Evolutionary conservation across 768 basidiomycete species (phyloP).

Genomic region (Panaeolus cyanescens): DNA sequence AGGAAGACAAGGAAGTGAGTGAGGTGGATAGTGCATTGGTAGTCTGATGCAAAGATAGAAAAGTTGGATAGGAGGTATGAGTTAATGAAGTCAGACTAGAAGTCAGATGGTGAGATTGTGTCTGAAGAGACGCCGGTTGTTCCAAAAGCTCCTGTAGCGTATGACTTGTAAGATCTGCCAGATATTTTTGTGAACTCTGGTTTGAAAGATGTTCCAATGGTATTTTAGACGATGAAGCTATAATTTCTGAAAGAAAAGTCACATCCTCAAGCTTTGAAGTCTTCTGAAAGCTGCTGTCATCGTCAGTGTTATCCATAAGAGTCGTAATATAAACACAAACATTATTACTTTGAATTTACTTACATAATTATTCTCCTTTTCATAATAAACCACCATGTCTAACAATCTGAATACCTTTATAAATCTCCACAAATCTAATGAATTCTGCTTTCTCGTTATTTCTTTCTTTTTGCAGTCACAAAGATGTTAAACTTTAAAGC

Average conservation of each 20-base stretch:
- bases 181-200: constrained; percentile 49
- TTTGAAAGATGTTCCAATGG: constrained; percentile 25
- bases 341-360: not conserved
- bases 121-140: constrained; percentile 76
- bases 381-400: not conserved
- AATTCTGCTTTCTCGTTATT: not conserved
- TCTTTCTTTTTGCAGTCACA: not conserved
- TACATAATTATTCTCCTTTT: constrained; percentile 7
- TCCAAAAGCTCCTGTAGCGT: constrained; percentile 67
- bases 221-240: constrained; percentile 30
- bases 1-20: constrained; percentile 71
- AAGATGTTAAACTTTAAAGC: constrained; percentile 10
- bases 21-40: constrained; percentile 74
- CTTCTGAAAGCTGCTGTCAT: constrained; percentile 17
- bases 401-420: not conserved
- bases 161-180: constrained; percentile 64
- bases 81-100: constrained; percentile 89
- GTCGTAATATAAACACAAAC: not conserved
- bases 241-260: constrained; percentile 31
- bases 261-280: constrained; percentile 31
- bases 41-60: constrained; percentile 83
- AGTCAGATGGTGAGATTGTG: constrained; percentile 84
- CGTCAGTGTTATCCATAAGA: constrained; percentile 14
- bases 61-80: constrained; percentile 89
- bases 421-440: not conserved